A percentile compares a stretch with the other conserved stretches of the same genome.
Conservation (phyloP, 129 eudicot species). For the Lactuca sativa region DNA sequence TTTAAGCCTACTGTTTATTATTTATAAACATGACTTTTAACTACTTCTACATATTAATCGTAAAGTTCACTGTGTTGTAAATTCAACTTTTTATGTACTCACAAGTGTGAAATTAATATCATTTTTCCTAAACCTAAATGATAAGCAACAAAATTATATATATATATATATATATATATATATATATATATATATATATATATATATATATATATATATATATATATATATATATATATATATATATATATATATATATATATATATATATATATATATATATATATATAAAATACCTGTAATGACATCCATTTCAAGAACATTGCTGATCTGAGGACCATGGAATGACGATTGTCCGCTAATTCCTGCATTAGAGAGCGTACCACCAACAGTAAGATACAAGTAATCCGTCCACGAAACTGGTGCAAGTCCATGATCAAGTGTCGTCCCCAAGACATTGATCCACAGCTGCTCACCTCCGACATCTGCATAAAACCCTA, state of each 20-base stretch:
- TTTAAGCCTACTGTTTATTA: no score
- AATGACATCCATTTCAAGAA: slow-evolving; percentile 44
- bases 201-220: no score
- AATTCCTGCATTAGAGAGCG: slow-evolving; percentile 39
- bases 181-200: background rate
- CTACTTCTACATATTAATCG: background rate
- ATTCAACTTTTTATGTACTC: no score
- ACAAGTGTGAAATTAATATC: no score
- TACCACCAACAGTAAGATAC: slow-evolving; percentile 39
- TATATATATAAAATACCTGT: slow-evolving; percentile 18
- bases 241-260: no score
- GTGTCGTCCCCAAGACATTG: slow-evolving; percentile 31
- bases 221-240: background rate
- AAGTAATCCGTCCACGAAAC: slow-evolving; percentile 42
- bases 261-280: background rate
- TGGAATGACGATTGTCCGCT: slow-evolving; percentile 34
- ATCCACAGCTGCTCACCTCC: slow-evolving; percentile 44
- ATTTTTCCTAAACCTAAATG: no score
- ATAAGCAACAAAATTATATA: background rate
- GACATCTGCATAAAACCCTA: slow-evolving; percentile 43
- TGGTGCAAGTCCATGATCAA: slow-evolving; percentile 38
- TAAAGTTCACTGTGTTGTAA: no score
- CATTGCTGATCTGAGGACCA: slow-evolving; percentile 42
- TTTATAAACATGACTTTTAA: background rate
- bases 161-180: slow-evolving; percentile 3